phyloP scores from a whole-genome alignment of 140 eudicot species.

The Cichorium intybus region DNA sequence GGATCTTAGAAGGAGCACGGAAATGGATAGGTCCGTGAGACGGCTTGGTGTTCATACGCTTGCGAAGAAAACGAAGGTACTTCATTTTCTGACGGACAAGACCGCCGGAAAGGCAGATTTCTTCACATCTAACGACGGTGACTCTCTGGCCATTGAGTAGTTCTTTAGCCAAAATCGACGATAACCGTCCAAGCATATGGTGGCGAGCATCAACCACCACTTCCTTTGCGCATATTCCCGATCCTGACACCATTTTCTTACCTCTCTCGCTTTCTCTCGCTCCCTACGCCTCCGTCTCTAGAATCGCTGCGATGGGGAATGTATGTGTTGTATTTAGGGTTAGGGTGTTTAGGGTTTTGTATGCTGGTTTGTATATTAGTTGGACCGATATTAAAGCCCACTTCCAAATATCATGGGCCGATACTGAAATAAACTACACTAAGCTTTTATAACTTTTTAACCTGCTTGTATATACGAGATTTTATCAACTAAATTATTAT shows the following conservation, averaged over 20 bases:
- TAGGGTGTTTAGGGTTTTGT: conserved; percentile 41
- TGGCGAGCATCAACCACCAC: conserved; percentile 93
- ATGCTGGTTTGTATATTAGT: neutral
- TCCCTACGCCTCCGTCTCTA: conserved; percentile 18
- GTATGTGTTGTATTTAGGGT: conserved; percentile 13
- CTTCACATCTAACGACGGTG: conserved; percentile 82
- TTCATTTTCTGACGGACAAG: conserved; percentile 97
- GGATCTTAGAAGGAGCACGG: conserved; percentile 89
- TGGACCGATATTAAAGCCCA: conserved; percentile 9
- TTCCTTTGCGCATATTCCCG: conserved; percentile 70
- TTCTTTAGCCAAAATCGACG: conserved; percentile 84
- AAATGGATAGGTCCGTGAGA: conserved; percentile 96
- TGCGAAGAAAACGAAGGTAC: conserved; percentile 75
- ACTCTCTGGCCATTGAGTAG: conserved; percentile 78
- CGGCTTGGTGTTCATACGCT: conserved; percentile 94
- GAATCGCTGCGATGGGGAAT: neutral
- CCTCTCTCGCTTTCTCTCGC: conserved; percentile 7
- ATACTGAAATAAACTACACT: neutral
- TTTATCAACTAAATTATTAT: too few relatives aligned
- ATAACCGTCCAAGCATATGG: conserved; percentile 90
- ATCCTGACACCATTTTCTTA: conserved; percentile 72
- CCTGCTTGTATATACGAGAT: too few relatives aligned
- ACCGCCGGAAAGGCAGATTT: conserved; percentile 92
- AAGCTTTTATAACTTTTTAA: too few relatives aligned
- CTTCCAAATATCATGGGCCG: neutral